Conservation (phyloP, 306 rosid species). For the Castanea mollissima region DNA sequence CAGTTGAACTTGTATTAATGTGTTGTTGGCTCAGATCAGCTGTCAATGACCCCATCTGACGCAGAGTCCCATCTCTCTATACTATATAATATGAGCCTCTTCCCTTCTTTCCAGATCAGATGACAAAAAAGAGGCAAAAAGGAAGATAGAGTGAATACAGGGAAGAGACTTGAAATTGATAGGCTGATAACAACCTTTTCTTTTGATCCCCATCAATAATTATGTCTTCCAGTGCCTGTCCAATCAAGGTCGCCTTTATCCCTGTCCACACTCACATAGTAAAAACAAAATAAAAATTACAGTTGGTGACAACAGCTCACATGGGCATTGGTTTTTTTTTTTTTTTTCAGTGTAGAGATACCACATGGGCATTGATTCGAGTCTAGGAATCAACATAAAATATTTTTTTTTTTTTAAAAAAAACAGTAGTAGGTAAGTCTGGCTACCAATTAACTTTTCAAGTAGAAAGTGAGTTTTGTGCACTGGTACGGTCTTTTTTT, state of each 20-base stretch:
- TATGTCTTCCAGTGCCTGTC: slow-evolving; percentile 25
- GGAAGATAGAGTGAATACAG: slow-evolving; percentile 26
- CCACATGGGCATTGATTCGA: too few species aligned
- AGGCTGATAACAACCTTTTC: slow-evolving; percentile 24
- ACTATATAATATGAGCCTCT: slow-evolving; percentile 16
- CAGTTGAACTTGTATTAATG: slow-evolving; percentile 11
- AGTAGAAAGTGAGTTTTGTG: too few species aligned
- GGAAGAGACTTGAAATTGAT: slow-evolving; percentile 20
- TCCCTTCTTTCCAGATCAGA: slow-evolving; percentile 41
- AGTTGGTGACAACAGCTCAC: slow-evolving; percentile 26
- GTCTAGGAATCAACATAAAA: too few species aligned
- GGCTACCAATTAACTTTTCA: too few species aligned
- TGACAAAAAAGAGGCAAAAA: slow-evolving; percentile 35
- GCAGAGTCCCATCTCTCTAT: slow-evolving; percentile 23
- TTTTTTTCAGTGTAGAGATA: not conserved
- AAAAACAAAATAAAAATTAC: slow-evolving; percentile 11
- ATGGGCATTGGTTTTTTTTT: not conserved
- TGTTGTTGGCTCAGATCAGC: slow-evolving; percentile 30
- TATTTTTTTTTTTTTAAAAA: too few species aligned
- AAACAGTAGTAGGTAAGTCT: too few species aligned
- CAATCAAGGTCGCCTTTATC: slow-evolving; percentile 23
- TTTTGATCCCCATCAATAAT: slow-evolving; percentile 38
- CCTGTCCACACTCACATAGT: slow-evolving; percentile 16
- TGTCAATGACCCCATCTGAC: slow-evolving; percentile 33
- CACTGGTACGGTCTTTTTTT: too few species aligned